phyloP scores from a whole-genome alignment of 129 eudicot species.

The Gnaphalium uliginosum region DNA sequence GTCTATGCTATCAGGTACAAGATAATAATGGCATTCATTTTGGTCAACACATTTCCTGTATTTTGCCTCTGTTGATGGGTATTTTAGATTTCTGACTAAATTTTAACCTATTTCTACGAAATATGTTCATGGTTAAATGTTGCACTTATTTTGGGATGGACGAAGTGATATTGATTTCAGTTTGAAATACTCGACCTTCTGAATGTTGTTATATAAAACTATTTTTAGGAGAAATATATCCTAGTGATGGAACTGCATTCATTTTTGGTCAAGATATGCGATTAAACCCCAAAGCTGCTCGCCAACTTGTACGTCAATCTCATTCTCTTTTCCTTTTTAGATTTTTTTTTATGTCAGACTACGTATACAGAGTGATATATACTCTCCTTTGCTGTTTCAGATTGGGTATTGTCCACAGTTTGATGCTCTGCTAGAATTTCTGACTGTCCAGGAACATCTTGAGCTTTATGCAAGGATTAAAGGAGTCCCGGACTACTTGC shows the following conservation, averaged over 20 bases:
- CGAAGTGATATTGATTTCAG: not conserved
- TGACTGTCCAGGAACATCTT: conserved; percentile 86
- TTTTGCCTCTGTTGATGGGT: not conserved
- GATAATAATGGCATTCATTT: conserved; percentile 12
- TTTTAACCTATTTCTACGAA: conserved; percentile 3
- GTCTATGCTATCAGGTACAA: conserved; percentile 90
- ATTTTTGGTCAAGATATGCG: conserved; percentile 84
- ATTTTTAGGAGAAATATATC: conserved; percentile 76
- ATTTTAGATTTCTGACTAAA: conserved; percentile 8
- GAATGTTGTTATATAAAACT: conserved; percentile 12
- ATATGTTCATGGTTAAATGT: not conserved
- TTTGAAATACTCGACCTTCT: not conserved
- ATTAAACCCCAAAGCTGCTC: conserved; percentile 85
- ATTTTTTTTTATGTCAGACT: conserved; percentile 1
- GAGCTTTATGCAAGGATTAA: conserved; percentile 94
- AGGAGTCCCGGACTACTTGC: conserved; percentile 76
- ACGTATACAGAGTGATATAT: not conserved
- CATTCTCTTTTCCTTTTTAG: not conserved
- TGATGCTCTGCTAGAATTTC: conserved; percentile 86
- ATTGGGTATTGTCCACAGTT: conserved; percentile 98
- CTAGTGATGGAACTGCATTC: conserved; percentile 86
- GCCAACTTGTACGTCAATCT: conserved; percentile 60
- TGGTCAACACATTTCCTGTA: conserved; percentile 12
- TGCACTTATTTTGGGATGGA: not conserved
- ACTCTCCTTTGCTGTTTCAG: conserved; percentile 46